A percentile compares a stretch with the other conserved stretches of the same genome.
These are phyloP conservation scores for Gomphus sp. DNA, from an alignment of 1,284 basidiomycete genomes.

Conservation along the genomic window DNA sequence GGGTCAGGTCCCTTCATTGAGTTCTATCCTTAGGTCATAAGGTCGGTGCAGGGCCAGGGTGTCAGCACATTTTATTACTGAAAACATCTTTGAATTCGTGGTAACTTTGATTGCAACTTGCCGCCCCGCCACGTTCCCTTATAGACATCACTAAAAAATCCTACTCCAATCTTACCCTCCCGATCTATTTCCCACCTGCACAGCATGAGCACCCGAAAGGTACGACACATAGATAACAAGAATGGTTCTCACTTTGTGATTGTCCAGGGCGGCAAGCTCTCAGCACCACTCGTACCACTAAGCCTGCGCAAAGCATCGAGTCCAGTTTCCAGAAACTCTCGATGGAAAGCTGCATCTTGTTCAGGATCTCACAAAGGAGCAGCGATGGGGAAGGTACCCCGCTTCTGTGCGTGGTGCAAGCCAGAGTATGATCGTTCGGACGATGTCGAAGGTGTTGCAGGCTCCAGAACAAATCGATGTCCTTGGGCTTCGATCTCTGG, in stretches of 20 bases:
- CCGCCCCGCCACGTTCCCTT: constrained; percentile 53
- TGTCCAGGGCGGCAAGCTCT: constrained; percentile 58
- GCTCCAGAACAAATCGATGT: constrained; percentile 1
- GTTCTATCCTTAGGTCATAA: too few species aligned
- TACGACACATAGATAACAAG: constrained; percentile 7
- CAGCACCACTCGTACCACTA: constrained; percentile 21
- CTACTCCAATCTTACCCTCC: constrained; percentile 53
- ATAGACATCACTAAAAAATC: constrained; percentile 65
- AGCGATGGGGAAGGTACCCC: neutral
- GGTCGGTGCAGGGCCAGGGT: too few species aligned
- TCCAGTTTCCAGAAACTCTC: constrained; percentile 37
- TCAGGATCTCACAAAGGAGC: neutral
- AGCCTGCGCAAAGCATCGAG: constrained; percentile 41
- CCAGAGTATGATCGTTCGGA: constrained; percentile 12
- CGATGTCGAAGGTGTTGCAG: constrained; percentile 14
- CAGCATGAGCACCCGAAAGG: constrained; percentile 6
- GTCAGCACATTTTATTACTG: too few species aligned
- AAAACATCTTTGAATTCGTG: too few species aligned
- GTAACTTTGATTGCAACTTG: too few species aligned
- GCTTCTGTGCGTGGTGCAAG: constrained; percentile 9
- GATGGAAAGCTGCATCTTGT: constrained; percentile 23
- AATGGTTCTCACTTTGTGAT: constrained; percentile 45
- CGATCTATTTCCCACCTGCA: constrained; percentile 53
- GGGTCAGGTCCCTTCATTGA: too few species aligned
- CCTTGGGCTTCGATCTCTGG: neutral